Percentiles rank a stretch among this genome's conserved stretches.
These are phyloP conservation scores for Plectranthus barbatus DNA, from an alignment of 257 asterid genomes.

Conservation along the genomic window DNA sequence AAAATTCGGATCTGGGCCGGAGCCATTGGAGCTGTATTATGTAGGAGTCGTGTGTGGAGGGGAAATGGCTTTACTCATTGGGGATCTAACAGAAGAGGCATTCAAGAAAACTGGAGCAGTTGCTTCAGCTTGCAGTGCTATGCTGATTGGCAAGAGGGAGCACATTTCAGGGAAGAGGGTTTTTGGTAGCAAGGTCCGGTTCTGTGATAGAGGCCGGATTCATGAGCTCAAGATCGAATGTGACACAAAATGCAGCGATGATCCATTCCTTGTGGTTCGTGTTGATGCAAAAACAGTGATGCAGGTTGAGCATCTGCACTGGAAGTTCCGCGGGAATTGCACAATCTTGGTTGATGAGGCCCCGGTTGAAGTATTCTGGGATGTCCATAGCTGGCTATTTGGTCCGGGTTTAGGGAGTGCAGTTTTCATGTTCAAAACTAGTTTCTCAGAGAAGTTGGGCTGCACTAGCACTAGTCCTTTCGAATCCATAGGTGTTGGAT, in stretches of 20 bases:
- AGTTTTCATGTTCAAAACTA: constrained; percentile 63
- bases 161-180: constrained; percentile 68
- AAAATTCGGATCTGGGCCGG: constrained; percentile 74
- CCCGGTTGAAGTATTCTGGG: constrained; percentile 84
- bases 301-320: constrained; percentile 57
- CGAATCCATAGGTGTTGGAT: constrained; percentile 43
- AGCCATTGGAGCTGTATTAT: constrained; percentile 65
- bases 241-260: constrained; percentile 32
- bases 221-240: constrained; percentile 77
- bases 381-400: constrained; percentile 82
- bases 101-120: constrained; percentile 50
- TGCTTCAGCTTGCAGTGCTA: constrained; percentile 28
- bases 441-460: constrained; percentile 41
- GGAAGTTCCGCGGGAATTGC: constrained; percentile 87
- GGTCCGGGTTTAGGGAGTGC: constrained; percentile 57
- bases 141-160: constrained; percentile 56
- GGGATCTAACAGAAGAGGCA: constrained; percentile 71
- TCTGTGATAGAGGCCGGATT: constrained; percentile 51
- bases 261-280: constrained; percentile 51
- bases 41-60: constrained; percentile 49
- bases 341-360: constrained; percentile 59
- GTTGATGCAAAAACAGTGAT: constrained; percentile 58
- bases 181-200: constrained; percentile 52
- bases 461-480: too few species aligned
- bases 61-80: constrained; percentile 55